These are phyloP conservation scores for Mikania micrantha DNA, from an alignment of 129 eudicot genomes.

Conservation along the genomic window DNA sequence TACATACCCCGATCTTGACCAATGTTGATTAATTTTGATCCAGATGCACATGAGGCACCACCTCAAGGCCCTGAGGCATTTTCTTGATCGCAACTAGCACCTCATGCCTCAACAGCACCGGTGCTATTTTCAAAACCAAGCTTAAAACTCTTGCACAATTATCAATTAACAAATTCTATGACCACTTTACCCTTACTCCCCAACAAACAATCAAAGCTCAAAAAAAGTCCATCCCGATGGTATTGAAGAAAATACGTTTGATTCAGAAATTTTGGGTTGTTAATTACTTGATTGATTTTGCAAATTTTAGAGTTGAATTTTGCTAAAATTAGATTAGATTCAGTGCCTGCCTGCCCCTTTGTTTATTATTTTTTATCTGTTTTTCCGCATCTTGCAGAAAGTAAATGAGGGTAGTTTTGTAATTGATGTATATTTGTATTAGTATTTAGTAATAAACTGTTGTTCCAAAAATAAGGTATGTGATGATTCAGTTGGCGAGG, in stretches of 20 bases:
- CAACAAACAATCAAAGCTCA: neutral
- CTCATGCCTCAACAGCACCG: too few relatives aligned
- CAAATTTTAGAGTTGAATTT: neutral
- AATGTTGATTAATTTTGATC: too few relatives aligned
- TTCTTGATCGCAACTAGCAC: too few relatives aligned
- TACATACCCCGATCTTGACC: too few relatives aligned
- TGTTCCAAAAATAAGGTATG: neutral
- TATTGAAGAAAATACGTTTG: neutral
- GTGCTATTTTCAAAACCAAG: too few relatives aligned
- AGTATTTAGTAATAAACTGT: neutral
- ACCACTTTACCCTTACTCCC: neutral
- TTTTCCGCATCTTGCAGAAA: neutral
- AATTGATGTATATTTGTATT: neutral
- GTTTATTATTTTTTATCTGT: neutral
- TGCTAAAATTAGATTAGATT: neutral
- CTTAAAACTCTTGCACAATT: neutral
- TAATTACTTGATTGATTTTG: neutral
- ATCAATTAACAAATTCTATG: neutral
- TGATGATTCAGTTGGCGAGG: neutral
- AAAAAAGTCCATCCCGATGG: neutral
- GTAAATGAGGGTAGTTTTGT: neutral
- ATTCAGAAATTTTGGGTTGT: neutral
- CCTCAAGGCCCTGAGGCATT: too few relatives aligned
- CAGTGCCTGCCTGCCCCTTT: neutral
- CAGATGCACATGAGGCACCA: too few relatives aligned